Evolutionary conservation across 2,329 filamentous ascomycete species (phyloP), one percentile per base, ranked within the genome.

Genomic region (Aureobasidium lini): DNA sequence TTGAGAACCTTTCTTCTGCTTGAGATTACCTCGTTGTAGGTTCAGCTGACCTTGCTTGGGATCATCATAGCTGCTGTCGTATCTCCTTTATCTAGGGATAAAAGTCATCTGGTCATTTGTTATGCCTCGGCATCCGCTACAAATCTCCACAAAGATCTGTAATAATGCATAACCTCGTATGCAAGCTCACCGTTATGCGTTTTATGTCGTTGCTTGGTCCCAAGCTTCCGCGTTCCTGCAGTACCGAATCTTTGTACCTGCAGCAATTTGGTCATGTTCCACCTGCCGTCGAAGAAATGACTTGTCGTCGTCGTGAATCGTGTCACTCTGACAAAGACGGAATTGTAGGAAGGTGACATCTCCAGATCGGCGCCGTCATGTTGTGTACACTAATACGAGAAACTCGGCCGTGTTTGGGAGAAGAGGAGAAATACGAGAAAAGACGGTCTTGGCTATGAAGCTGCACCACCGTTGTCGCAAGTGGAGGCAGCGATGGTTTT

Each of bases 101-200:
- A 2, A 23, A 23, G 23, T 23, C 23, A 23, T 23, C 23, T 23
- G 23, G 23, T 23, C 23, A 23, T 28, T 43, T 32, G 7, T 54
- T 42, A 43, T 54, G 28, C 39, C 47, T 50, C 16, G 34, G 16
- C 47, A 29, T 34, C 16, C 36, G 37, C 23, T 32, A n/a, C 15
- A 31, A 42, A 54, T 54, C 50, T 54, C 50, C 50, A 54, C 50
- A n/a, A 16, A 32, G 43, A 54, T 54, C 50, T 54, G 50, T 29
- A 23, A 42, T 23, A 18, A 43, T 54, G 50, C 50, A 54, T 54
- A 54, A 54, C 31, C 37, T 34, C 34, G 50, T 54, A 43, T 54
- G 50, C 50, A 37, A 18, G 50, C 39, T 42, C 15, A 42, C 49
- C 39, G 50, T 54, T 43, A 18, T 32, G 28, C 50, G 37, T 54